These are phyloP conservation scores for Trichoderma asperellum DNA, from an alignment of 2,329 filamentous ascomycete genomes.

Conservation along the genomic window DNA sequence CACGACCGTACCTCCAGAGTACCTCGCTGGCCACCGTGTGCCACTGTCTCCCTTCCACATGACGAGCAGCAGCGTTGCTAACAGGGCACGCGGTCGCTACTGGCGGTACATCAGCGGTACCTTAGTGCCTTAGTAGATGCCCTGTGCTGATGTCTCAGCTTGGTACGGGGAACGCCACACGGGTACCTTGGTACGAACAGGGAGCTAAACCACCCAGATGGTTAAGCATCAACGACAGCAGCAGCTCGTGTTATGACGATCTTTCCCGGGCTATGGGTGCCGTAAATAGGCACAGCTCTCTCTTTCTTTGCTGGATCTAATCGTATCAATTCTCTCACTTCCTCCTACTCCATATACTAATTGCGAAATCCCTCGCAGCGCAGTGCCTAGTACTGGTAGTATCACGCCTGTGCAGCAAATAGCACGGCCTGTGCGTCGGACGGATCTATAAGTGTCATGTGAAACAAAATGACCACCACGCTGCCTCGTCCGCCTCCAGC, in stretches of 20 bases:
- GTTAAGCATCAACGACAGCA: conserved; percentile 3
- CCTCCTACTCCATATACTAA: background rate
- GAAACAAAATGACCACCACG: conserved; percentile 3
- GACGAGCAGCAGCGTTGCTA: background rate
- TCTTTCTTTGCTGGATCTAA: too few species aligned
- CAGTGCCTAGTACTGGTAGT: background rate
- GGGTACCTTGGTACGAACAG: background rate
- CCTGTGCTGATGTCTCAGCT: conserved; percentile 1
- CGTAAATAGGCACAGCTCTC: background rate
- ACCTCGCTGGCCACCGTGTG: background rate
- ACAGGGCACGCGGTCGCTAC: background rate
- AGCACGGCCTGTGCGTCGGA: background rate
- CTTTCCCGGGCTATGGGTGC: background rate
- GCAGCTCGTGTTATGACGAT: background rate
- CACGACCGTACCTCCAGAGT: background rate
- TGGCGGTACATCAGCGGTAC: conserved; percentile 1
- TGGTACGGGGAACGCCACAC: conserved; percentile 11
- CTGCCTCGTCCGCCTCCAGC: conserved; percentile 8
- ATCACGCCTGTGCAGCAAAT: background rate
- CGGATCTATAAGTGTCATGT: conserved; percentile 8
- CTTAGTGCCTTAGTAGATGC: background rate
- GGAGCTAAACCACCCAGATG: conserved; percentile 19
- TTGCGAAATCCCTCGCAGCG: background rate
- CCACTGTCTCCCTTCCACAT: conserved; percentile 1
- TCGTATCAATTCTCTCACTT: background rate